A percentile compares a stretch with the other conserved stretches of the same genome.
Conservation (phyloP, 2,329 filamentous ascomycete species). For the Alternaria ethzedia region DNA sequence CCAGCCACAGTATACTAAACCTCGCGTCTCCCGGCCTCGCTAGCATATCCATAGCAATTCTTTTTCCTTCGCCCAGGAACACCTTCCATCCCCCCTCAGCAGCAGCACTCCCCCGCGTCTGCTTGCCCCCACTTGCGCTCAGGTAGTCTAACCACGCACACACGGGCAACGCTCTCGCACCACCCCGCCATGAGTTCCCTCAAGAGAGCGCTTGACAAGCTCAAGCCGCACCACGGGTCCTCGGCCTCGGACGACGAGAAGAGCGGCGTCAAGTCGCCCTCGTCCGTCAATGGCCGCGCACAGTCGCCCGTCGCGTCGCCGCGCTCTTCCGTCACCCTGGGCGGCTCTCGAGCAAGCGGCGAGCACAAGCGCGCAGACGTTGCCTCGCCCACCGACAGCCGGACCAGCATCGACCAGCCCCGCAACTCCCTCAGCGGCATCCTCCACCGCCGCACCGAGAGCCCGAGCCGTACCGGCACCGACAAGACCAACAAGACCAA, state of each 20-base stretch:
- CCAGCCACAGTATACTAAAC: conserved; percentile 7
- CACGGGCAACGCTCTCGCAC: conserved; percentile 30
- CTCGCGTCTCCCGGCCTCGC: background rate
- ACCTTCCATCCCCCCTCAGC: background rate
- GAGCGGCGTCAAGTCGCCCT: conserved; percentile 36
- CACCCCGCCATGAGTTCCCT: conserved; percentile 43
- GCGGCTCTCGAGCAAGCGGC: conserved; percentile 37
- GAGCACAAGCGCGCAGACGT: conserved; percentile 43
- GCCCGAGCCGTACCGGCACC: conserved; percentile 38
- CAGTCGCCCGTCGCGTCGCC: conserved; percentile 35
- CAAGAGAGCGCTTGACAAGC: conserved; percentile 55
- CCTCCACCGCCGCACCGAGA: conserved; percentile 47
- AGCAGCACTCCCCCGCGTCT: conserved; percentile 18
- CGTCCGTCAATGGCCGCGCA: conserved; percentile 31
- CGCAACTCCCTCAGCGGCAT: conserved; percentile 41
- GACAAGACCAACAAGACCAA: conserved; percentile 28
- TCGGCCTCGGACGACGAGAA: conserved; percentile 47
- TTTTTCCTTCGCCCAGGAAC: background rate
- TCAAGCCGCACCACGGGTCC: conserved; percentile 48
- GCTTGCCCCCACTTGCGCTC: conserved; percentile 35
- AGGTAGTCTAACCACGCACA: conserved; percentile 37
- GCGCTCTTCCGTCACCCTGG: conserved; percentile 35
- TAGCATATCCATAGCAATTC: background rate
- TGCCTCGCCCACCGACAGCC: conserved; percentile 38
- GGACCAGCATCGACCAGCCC: conserved; percentile 38